phyloP scores from a whole-genome alignment of 768 basidiomycete genomes.

The Aureoboletus auriporus region DNA sequence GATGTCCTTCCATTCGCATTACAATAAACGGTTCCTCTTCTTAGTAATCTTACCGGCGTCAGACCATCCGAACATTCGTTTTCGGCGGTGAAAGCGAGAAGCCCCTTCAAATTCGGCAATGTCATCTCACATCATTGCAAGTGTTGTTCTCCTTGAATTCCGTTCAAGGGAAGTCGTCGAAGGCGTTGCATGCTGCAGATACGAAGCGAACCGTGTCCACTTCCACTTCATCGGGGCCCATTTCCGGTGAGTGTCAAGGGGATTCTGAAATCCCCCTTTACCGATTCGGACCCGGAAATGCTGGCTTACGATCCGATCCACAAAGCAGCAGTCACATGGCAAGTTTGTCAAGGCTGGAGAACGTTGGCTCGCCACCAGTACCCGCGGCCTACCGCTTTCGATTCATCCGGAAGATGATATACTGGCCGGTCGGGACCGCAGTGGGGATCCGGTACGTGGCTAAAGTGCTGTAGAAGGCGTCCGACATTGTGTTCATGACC shows the following conservation, averaged over 20 bases:
- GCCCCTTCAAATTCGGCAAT: slow-evolving; percentile 2
- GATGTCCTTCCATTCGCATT: background rate
- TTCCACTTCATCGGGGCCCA: too few species aligned
- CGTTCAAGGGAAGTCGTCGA: background rate
- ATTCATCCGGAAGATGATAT: background rate
- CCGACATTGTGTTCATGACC: too few species aligned
- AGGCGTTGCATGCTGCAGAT: background rate
- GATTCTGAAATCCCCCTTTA: background rate
- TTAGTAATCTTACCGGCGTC: slow-evolving; percentile 5
- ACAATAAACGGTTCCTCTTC: background rate
- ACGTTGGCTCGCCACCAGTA: background rate
- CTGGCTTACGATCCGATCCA: background rate
- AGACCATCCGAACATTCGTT: slow-evolving; percentile 4
- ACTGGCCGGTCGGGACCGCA: too few species aligned
- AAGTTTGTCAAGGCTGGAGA: background rate
- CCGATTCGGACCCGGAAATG: background rate
- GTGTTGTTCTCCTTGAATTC: background rate
- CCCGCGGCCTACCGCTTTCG: background rate
- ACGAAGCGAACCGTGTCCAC: background rate
- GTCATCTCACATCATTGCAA: background rate
- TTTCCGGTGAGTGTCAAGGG: background rate
- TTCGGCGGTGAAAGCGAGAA: slow-evolving; percentile 3
- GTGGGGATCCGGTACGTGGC: too few species aligned
- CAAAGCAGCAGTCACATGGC: background rate
- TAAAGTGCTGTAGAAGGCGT: too few species aligned